Evolutionary conservation across 2,329 filamentous ascomycete species (phyloP).

Genomic region (Claviceps fusiformis): DNA sequence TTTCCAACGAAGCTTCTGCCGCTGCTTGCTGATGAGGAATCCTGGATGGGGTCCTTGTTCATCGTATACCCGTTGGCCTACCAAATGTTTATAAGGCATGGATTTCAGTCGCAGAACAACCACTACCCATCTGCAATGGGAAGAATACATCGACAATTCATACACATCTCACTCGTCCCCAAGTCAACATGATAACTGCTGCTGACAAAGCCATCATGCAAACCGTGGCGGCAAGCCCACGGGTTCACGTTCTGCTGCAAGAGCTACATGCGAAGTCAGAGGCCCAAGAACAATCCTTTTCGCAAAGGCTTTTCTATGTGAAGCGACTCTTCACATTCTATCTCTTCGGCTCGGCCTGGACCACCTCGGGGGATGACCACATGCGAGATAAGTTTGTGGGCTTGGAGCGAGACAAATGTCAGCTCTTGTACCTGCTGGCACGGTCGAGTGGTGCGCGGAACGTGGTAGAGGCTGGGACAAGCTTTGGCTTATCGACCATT

Average conservation of each 20-base stretch:
- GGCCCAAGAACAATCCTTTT: conserved; percentile 13
- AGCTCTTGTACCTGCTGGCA: conserved; percentile 40
- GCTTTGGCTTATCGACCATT: conserved; percentile 48
- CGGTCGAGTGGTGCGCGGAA: conserved; percentile 32
- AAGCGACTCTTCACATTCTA: conserved; percentile 11
- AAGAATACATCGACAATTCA: neutral
- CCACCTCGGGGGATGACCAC: conserved; percentile 16
- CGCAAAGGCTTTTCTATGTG: conserved; percentile 15
- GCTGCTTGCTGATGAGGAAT: no score
- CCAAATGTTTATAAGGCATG: no score
- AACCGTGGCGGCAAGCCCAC: conserved; percentile 12
- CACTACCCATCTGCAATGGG: neutral
- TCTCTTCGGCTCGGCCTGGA: conserved; percentile 13
- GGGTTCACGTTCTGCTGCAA: conserved; percentile 14
- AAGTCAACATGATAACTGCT: neutral
- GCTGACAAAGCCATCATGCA: conserved; percentile 7
- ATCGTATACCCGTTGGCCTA: no score
- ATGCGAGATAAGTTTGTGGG: conserved; percentile 45
- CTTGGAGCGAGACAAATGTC: conserved; percentile 43
- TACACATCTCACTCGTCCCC: neutral
- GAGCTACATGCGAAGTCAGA: conserved; percentile 16
- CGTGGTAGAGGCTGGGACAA: conserved; percentile 47
- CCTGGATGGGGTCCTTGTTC: no score
- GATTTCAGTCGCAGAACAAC: neutral
- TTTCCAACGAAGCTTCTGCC: no score